Base-by-base conservation (phyloP, 2,329 filamentous ascomycete genomes). In the Pseudonectria foliicola region DNA sequence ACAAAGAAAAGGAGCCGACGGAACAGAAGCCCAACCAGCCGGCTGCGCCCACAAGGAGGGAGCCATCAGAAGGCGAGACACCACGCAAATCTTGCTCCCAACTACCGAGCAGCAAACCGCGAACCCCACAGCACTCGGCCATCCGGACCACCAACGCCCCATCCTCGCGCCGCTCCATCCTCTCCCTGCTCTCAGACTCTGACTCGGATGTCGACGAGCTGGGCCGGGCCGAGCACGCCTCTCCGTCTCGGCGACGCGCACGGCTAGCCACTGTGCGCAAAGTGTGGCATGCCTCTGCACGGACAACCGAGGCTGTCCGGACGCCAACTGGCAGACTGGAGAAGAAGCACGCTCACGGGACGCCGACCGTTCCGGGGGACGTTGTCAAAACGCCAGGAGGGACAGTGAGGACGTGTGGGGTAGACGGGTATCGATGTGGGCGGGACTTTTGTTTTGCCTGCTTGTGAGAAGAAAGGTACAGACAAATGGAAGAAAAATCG, bases 371-470 rank as follows among this genome's bases (percentile, higher is more conserved):
- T 15, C 47, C 48, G 10, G 35, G 41, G 13, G 45, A 35, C 13
- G 27, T 36, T 23, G 48, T 64, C 4, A 60, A 60, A 44, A 75
- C 71, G 8, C 71, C 72, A 0, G 65, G 71, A 2, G 73, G 73
- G 1, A 66, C 67, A 11, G 45, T 63, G 44, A 60, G 70, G 33
- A 61, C 61, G 11, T 80, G 77, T 39, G 76, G 76, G 4, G 58
- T 71, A 43, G 65, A 68, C 43, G 75, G 71, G 10, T 79, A 71
- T 50, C 59, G 57, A 12, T 80, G 76, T 41, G 67, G 67, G 4
- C 62, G 70, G 35, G 68, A 74, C 40, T 80, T 79, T 56, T 80
- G 77, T 55, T 77, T 81, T 45, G 64, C 62, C 8, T 80, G 76
- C 47, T 58, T 74, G 38, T 62, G 45, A 38, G 38, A 33, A 8